phyloP scores from a whole-genome alignment of 2,329 filamentous ascomycete species.

The Pezicula neosporulosa region DNA sequence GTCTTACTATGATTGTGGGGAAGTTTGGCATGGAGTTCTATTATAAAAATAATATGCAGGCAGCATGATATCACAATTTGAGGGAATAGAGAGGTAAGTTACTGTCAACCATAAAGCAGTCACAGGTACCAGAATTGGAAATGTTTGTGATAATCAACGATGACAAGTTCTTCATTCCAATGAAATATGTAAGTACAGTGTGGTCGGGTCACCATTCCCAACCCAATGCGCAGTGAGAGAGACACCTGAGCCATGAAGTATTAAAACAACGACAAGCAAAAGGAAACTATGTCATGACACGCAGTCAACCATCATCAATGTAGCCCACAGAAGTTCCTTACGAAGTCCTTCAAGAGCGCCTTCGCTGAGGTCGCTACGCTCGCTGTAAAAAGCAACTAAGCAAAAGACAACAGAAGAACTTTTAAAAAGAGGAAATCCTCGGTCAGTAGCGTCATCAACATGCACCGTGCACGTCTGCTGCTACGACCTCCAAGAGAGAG shows the following conservation, averaged over 20 bases:
- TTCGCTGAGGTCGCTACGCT: background rate
- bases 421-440: constrained; percentile 13
- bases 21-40: too few species aligned
- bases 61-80: too few species aligned
- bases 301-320: background rate
- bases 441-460: constrained; percentile 24
- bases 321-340: background rate
- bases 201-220: constrained; percentile 1
- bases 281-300: background rate
- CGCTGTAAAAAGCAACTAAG: background rate
- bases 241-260: background rate
- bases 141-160: too few species aligned
- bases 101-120: too few species aligned
- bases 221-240: background rate
- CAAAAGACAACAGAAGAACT: constrained; percentile 15
- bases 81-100: too few species aligned
- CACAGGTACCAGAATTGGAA: too few species aligned
- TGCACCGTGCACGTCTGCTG: constrained; percentile 22
- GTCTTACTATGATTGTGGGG: too few species aligned
- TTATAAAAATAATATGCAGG: too few species aligned
- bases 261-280: background rate
- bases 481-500: constrained; percentile 22
- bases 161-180: too few species aligned
- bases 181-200: too few species aligned
- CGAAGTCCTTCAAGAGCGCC: background rate